Conservation (phyloP, 768 basidiomycete genomes). For the Tremella fuciformis region DNA sequence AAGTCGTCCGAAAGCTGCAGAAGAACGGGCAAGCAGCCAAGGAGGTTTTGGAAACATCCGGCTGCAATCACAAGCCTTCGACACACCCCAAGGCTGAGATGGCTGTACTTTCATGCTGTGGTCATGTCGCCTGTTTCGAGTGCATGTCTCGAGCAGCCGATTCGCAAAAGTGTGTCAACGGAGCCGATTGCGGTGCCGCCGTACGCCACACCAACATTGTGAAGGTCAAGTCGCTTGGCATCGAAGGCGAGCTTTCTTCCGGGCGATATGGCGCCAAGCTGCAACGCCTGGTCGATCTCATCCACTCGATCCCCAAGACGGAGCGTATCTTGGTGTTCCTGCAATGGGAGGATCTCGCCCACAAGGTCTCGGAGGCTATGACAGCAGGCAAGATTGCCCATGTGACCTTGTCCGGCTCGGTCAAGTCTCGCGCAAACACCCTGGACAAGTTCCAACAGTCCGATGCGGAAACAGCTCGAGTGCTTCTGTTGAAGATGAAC, state of each 20-base stretch:
- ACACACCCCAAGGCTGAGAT: conserved; percentile 48
- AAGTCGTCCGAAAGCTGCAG: conserved; percentile 79
- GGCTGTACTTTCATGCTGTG: conserved; percentile 85
- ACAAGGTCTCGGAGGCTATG: conserved; percentile 82
- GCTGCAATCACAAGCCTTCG: conserved; percentile 56
- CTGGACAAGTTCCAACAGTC: conserved; percentile 82
- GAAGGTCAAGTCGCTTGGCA: conserved; percentile 43
- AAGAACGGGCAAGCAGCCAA: conserved; percentile 60
- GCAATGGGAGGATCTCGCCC: conserved; percentile 91
- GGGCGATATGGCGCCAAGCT: conserved; percentile 51
- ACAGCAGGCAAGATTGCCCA: conserved; percentile 67
- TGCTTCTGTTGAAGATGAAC: conserved; percentile 84
- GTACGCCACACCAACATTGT: conserved; percentile 59
- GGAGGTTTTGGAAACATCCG: conserved; percentile 54
- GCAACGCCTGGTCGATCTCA: conserved; percentile 65
- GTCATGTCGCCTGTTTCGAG: conserved; percentile 75
- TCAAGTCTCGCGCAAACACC: conserved; percentile 72
- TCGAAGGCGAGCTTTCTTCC: conserved; percentile 40
- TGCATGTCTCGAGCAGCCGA: conserved; percentile 73
- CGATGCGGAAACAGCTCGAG: conserved; percentile 61
- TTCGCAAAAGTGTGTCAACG: conserved; percentile 76
- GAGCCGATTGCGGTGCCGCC: conserved; percentile 69
- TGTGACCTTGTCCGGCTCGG: conserved; percentile 76
- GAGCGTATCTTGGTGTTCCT: conserved; percentile 89
- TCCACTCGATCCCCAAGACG: conserved; percentile 69